Evolutionary conservation across 768 basidiomycete species (phyloP), one percentile per base, ranked within the genome.

Genomic region (Russula brevipes): DNA sequence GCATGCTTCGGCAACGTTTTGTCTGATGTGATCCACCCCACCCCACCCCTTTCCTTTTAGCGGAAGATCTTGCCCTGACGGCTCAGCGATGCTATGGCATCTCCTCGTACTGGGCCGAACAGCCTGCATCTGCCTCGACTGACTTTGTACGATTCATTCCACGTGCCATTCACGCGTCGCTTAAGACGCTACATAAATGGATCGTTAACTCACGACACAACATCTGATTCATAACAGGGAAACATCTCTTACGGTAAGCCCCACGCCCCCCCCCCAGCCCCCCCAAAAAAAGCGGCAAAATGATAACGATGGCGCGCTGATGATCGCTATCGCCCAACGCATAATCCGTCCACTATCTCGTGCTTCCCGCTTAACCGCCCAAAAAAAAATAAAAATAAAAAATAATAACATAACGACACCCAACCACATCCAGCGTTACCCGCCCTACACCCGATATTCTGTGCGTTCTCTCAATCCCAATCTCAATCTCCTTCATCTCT

Each of bases 181-280:
- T 10, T 14, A 42, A 42, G 4, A 10, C 41, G 4, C 16, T 16
- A 42, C 41, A 14, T 14, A 16, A 7, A 12, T 39, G 38, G 7
- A 12, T 38, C 24, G 24, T 24, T 24, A 24, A 16, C 49, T 51
- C 14, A 47, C 46, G 6, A 5, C 6, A 17, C n/a, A 31, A n/a
- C 31, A 45, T 53, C 36, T 31, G 10, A 16, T 30, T 19, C 4
- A 17, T 41, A 31, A 35, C 41, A 68, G 67, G 67, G 67, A 57
- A 68, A 68, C 42, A 35, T 68, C 35, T 68, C 65, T n/a, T 59
- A 68, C 54, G 65, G 67, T 68, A 53, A 59, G 58, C 35, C 9
- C n/a, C 17, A 17, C n/a, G 30, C 8, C 50, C 5, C 12, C 9
- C 3, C 2, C n/a, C 8, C 33, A 4, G 41, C 5, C 12, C 9